Conservation (phyloP, 192 early-diverging fungal species). For the Backusella liffmaniae region DNA sequence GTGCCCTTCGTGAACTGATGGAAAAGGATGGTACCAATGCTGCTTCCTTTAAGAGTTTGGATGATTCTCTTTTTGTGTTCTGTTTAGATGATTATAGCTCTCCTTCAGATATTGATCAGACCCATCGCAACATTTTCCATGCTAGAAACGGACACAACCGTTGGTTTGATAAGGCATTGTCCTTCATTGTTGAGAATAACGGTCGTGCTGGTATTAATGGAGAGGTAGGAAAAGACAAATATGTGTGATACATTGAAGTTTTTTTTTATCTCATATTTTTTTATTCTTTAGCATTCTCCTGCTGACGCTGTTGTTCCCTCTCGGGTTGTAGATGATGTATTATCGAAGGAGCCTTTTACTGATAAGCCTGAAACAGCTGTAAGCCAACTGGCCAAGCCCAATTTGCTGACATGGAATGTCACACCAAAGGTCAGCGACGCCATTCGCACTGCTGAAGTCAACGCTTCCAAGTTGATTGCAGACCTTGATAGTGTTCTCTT, state of each 20-base stretch:
- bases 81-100: conserved; percentile 82
- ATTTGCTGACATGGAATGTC: conserved; percentile 72
- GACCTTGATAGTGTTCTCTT: conserved; percentile 74
- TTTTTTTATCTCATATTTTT: not conserved
- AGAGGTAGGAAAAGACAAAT: conserved; percentile 50
- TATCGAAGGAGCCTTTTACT: conserved; percentile 50
- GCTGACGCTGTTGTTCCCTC: conserved; percentile 89
- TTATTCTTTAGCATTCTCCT: conserved; percentile 72
- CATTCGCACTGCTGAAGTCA: conserved; percentile 62
- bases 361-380: conserved; percentile 16
- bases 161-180: conserved; percentile 97
- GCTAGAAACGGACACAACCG: conserved; percentile 76
- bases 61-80: conserved; percentile 82
- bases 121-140: conserved; percentile 78
- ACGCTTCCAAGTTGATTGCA: conserved; percentile 61
- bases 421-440: conserved; percentile 48
- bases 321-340: conserved; percentile 71
- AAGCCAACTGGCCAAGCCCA: conserved; percentile 47
- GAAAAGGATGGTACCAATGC: conserved; percentile 47
- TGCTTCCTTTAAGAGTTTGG: conserved; percentile 60
- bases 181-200: conserved; percentile 80
- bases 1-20: conserved; percentile 52
- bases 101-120: conserved; percentile 56
- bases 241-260: not conserved
- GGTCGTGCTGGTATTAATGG: conserved; percentile 92